A percentile compares a stretch with the other conserved stretches of the same genome.
phyloP scores from a whole-genome alignment of 148 eudicot genomes.

The Simmondsia chinensis region DNA sequence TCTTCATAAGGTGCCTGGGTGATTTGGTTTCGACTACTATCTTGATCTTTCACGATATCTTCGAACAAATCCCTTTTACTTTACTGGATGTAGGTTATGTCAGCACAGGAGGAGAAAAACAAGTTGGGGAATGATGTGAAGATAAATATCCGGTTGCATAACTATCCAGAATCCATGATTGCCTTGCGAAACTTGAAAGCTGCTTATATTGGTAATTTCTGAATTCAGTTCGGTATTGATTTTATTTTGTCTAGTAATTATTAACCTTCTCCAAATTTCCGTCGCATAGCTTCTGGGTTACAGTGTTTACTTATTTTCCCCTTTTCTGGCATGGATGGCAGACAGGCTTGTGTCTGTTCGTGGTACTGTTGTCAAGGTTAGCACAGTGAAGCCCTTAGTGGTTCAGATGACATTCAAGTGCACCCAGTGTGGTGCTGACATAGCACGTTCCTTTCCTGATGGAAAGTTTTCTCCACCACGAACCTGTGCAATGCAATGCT shows the following conservation, averaged over 20 bases:
- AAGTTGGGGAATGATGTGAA: constrained; percentile 30
- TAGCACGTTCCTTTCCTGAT: constrained; percentile 72
- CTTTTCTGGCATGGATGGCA: constrained; percentile 30
- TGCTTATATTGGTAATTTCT: constrained; percentile 79
- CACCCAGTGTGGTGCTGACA: constrained; percentile 64
- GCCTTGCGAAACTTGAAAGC: constrained; percentile 94
- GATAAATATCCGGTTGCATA: constrained; percentile 73
- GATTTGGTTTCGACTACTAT: not conserved
- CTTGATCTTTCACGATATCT: not conserved
- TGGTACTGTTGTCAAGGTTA: constrained; percentile 89
- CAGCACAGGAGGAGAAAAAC: constrained; percentile 26
- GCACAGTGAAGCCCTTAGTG: constrained; percentile 89
- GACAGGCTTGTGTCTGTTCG: constrained; percentile 88
- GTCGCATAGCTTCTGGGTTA: not conserved
- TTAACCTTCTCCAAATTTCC: not conserved
- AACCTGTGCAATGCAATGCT: constrained; percentile 58
- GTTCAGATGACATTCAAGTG: constrained; percentile 73
- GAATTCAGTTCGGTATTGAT: not conserved
- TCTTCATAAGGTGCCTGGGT: constrained; percentile 59
- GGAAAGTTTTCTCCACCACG: constrained; percentile 93
- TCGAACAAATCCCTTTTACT: not conserved
- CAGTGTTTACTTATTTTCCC: not conserved
- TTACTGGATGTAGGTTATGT: constrained; percentile 42
- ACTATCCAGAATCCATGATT: constrained; percentile 68
- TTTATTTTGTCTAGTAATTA: not conserved